A percentile compares a stretch with the other conserved stretches of the same genome.
These are phyloP conservation scores for Metahyphopichia silvanorum DNA, from an alignment of 805 yeast genomes.

Conservation along the genomic window DNA sequence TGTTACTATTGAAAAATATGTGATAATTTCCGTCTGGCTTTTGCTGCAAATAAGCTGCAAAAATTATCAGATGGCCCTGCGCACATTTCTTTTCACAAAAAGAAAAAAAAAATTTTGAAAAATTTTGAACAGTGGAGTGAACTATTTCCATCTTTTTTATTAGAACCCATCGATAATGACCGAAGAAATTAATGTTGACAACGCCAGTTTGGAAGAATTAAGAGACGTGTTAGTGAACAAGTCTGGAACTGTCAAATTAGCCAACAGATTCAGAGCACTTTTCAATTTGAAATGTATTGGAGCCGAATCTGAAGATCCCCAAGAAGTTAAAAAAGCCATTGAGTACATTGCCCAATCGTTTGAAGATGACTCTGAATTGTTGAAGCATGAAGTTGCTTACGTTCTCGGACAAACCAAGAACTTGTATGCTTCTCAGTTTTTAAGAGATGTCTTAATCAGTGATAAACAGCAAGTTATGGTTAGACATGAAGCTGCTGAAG, in stretches of 20 bases:
- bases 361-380: conserved; percentile 74
- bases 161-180: conserved; percentile 18
- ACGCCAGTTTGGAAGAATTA: conserved; percentile 55
- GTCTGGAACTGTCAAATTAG: conserved; percentile 68
- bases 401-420: conserved; percentile 95
- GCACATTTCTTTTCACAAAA: conserved; percentile 1
- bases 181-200: conserved; percentile 36
- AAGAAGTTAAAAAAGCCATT: conserved; percentile 63
- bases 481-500: conserved; percentile 99
- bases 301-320: conserved; percentile 55
- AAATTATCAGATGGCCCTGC: no score
- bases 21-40: no score
- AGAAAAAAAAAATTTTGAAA: conserved; percentile 3
- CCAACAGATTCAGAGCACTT: conserved; percentile 89
- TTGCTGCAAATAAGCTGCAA: no score
- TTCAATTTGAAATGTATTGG: conserved; percentile 89
- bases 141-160: conserved; percentile 3
- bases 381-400: conserved; percentile 97
- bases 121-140: conserved; percentile 3
- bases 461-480: conserved; percentile 86
- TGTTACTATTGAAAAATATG: no score
- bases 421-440: conserved; percentile 67
- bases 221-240: conserved; percentile 69
- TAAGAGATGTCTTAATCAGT: conserved; percentile 68
- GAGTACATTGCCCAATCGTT: conserved; percentile 85